Base-by-base conservation (phyloP, 257 asterid species). In the Przewalskia tangutica region DNA sequence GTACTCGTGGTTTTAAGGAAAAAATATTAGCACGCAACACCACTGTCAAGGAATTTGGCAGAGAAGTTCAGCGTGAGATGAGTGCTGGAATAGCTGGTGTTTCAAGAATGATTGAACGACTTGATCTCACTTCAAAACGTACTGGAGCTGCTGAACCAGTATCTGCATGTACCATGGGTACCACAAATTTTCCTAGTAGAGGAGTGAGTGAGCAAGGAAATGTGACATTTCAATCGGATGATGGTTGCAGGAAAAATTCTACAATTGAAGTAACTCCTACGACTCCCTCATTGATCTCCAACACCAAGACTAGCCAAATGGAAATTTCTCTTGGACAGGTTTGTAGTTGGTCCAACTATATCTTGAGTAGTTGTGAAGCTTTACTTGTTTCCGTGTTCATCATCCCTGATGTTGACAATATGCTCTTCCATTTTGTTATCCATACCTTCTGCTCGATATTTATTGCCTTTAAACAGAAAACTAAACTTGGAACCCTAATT, bases 21-120 rank as follows among this genome's bases (percentile, higher is more conserved):
- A 91, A 93, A 36, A 7, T 93, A 44, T 56, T 89, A 59, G 91
- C 94, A 70, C 91, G 87, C 54, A 93, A 90, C 51, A 88, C 85
- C 83, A 77, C 94, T 1, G 92, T 92, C 70, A 92, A 90, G 88
- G 97, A 92, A 78, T 85, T 90, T 58, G 87, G 94, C 70, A 90
- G 75, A 82, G 94, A 87, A 77, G 90, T 91, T 81, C 91, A 89
- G 62, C 91, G 93, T 14, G 91, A 91, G 85, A 91, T 88, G 91
- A 89, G 85, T 81, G 92, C 97, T 64, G 92, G 97, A 27, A 85
- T 92, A 56, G 87, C 90, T 87, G 90, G 90, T 14, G 87, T 89
- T 59, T 86, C 92, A 17, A 86, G 87, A 86, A 88, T 93, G 89
- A 86, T 89, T 32, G 90, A 87, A 36, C 88, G 92, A 38, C 81